phyloP scores from a whole-genome alignment of 73 alveolate species.

The Tetrahymena elliotti region DNA sequence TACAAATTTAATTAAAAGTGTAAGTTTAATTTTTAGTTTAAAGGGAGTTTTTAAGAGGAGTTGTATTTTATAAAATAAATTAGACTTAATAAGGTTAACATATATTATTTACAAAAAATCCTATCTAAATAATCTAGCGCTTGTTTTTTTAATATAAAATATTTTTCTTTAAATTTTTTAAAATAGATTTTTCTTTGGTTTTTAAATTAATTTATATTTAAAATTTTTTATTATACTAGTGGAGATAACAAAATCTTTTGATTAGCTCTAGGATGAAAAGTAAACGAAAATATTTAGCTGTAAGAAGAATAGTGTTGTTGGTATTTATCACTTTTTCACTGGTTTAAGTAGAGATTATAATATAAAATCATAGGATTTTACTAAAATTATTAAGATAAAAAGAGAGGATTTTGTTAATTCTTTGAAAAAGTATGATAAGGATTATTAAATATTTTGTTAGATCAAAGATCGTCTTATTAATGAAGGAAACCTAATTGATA shows the following conservation, averaged over 20 bases:
- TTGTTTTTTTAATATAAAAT: not conserved
- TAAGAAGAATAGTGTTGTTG: not conserved
- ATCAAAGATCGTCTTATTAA: not conserved
- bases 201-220: not conserved
- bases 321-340: not conserved
- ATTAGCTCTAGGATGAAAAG: not conserved
- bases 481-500: not conserved
- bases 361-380: not conserved
- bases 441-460: not conserved
- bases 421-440: not conserved
- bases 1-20: no score
- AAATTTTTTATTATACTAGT: no score
- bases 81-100: no score
- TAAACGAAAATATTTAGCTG: not conserved
- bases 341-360: not conserved
- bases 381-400: not conserved
- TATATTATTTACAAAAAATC: no score
- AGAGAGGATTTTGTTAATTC: not conserved
- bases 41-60: no score
- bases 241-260: not conserved
- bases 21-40: no score
- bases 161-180: not conserved
- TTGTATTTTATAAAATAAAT: no score
- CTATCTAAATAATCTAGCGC: no score
- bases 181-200: not conserved